Percentiles rank a stretch among this genome's conserved stretches.
Conservation (phyloP, 441 rosid species). For the Populus hybrid region DNA sequence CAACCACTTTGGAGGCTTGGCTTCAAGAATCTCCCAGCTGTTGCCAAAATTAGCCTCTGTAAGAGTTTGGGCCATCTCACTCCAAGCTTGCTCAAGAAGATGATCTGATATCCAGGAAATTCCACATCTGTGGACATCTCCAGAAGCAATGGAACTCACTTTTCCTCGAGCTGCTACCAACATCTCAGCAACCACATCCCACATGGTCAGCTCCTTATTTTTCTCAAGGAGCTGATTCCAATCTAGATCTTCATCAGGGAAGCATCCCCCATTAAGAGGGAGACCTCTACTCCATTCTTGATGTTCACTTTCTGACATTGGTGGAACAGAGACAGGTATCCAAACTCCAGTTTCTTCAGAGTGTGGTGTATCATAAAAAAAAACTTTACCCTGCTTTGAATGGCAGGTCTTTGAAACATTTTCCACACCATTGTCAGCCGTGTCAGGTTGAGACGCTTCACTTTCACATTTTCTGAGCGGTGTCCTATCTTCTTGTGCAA, state of each 20-base stretch:
- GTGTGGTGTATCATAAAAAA: constrained; percentile 72
- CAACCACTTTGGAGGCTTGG: constrained; percentile 76
- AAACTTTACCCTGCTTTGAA: constrained; percentile 60
- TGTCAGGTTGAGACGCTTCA: background rate
- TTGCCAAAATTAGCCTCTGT: constrained; percentile 73
- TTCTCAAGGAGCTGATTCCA: constrained; percentile 61
- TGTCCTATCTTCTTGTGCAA: background rate
- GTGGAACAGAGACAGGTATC: constrained; percentile 98
- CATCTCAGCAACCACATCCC: constrained; percentile 93
- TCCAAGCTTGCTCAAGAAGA: constrained; percentile 93
- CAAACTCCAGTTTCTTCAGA: constrained; percentile 87
- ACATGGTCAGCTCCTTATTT: constrained; percentile 87
- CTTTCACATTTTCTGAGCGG: background rate
- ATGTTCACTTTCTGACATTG: constrained; percentile 64
- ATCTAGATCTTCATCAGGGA: constrained; percentile 86
- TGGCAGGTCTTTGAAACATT: constrained; percentile 1
- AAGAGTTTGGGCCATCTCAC: constrained; percentile 93
- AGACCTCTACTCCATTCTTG: constrained; percentile 71
- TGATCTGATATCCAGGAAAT: constrained; percentile 63
- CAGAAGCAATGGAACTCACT: constrained; percentile 63
- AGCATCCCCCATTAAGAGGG: constrained; percentile 63
- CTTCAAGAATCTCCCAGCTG: constrained; percentile 58
- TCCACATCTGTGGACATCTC: constrained; percentile 47
- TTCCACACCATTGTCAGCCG: background rate
- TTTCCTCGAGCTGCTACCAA: constrained; percentile 83